phyloP scores from a whole-genome alignment of 2,329 filamentous ascomycete species.

The Tympanopsis confertula region DNA sequence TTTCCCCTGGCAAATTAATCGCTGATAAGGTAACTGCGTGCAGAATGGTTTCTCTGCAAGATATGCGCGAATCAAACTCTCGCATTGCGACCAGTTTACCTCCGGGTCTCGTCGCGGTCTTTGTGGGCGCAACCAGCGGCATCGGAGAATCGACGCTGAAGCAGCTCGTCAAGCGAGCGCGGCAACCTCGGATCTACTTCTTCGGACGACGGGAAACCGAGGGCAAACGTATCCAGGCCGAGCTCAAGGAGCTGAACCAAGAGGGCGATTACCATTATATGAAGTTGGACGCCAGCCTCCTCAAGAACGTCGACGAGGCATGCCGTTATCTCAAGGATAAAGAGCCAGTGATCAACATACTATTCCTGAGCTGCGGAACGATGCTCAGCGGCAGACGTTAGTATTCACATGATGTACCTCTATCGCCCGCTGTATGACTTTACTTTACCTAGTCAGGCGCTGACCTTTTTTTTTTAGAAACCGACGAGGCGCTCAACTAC shows the following conservation, averaged over 20 bases:
- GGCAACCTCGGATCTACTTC: conserved; percentile 34
- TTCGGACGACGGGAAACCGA: conserved; percentile 29
- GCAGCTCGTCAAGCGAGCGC: conserved; percentile 26
- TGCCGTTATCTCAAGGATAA: conserved; percentile 29
- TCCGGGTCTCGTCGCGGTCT: conserved; percentile 29
- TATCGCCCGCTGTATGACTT: too few relatives aligned
- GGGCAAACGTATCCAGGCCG: conserved; percentile 22
- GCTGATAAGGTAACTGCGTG: too few relatives aligned
- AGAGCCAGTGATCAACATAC: conserved; percentile 30
- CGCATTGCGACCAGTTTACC: too few relatives aligned
- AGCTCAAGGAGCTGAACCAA: conserved; percentile 28
- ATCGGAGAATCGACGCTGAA: conserved; percentile 37
- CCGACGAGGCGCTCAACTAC: conserved; percentile 41
- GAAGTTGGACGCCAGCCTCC: conserved; percentile 32
- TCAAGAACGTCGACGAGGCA: conserved; percentile 35
- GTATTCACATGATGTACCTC: too few relatives aligned
- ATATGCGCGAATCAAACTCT: too few relatives aligned
- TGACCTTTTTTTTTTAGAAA: too few relatives aligned
- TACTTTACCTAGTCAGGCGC: too few relatives aligned
- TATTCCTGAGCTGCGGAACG: conserved; percentile 25
- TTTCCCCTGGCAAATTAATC: too few relatives aligned
- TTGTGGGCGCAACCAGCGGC: conserved; percentile 41
- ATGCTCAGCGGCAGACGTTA: too few relatives aligned
- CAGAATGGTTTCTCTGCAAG: too few relatives aligned
- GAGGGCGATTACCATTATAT: conserved; percentile 33